phyloP scores from a whole-genome alignment of 352 stramenopile genomes.

The Phytopythium mirpurense region DNA sequence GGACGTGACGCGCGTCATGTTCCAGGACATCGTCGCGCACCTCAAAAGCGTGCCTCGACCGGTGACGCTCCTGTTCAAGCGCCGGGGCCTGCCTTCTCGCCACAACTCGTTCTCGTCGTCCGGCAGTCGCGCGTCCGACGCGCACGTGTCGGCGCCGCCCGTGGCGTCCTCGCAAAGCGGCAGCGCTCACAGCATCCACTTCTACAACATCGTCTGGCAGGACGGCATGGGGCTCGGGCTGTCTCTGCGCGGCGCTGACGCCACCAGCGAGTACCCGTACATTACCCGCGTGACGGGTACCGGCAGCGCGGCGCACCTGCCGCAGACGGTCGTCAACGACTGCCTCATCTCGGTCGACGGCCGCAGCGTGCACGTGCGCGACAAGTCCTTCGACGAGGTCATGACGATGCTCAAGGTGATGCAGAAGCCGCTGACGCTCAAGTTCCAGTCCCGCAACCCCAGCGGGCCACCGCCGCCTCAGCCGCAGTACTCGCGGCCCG shows the following conservation, averaged over 20 bases:
- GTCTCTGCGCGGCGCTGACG: constrained; percentile 68
- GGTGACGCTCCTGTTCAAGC: constrained; percentile 74
- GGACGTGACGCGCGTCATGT: constrained; percentile 64
- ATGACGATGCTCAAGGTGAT: constrained; percentile 86
- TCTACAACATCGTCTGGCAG: constrained; percentile 84
- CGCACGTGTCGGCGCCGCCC: background rate
- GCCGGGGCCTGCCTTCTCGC: constrained; percentile 17
- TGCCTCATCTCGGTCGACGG: constrained; percentile 74
- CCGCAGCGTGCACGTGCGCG: constrained; percentile 69
- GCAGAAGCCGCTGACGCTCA: constrained; percentile 81
- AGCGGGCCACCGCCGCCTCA: constrained; percentile 3
- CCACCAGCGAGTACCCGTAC: constrained; percentile 76
- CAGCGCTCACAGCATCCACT: constrained; percentile 33
- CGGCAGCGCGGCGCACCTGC: constrained; percentile 74
- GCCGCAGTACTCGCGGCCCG: constrained; percentile 13
- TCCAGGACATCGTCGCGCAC: constrained; percentile 74
- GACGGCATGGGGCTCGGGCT: constrained; percentile 68
- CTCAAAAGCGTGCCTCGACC: constrained; percentile 75
- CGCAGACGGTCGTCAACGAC: constrained; percentile 70
- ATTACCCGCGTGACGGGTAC: constrained; percentile 84
- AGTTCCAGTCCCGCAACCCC: constrained; percentile 64
- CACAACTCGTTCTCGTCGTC: constrained; percentile 38
- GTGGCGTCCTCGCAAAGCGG: constrained; percentile 18
- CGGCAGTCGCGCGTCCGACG: constrained; percentile 2
- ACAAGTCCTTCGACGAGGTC: constrained; percentile 85